These are phyloP conservation scores for Canariomyces notabilis DNA, from an alignment of 2,329 filamentous ascomycete species.

Conservation along the genomic window DNA sequence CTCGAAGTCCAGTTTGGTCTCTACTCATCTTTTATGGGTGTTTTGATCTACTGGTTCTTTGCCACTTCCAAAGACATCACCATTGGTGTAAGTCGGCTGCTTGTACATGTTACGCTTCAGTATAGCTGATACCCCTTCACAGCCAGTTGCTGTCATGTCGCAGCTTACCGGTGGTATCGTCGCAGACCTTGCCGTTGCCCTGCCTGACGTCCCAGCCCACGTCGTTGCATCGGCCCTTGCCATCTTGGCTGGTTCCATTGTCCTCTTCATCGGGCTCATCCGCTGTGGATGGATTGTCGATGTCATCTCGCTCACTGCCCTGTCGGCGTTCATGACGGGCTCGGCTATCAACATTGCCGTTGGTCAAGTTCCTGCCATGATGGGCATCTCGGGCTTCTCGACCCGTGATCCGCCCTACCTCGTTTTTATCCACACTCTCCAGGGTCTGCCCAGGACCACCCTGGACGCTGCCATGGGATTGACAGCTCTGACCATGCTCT, in stretches of 20 bases:
- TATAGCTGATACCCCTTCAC: constrained; percentile 17
- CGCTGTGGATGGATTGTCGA: constrained; percentile 88
- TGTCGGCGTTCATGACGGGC: constrained; percentile 95
- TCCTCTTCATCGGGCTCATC: constrained; percentile 71
- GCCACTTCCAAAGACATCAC: constrained; percentile 98
- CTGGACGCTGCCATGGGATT: constrained; percentile 86
- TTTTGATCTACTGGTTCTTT: constrained; percentile 94
- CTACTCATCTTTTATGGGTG: constrained; percentile 94
- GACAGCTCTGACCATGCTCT: constrained; percentile 73
- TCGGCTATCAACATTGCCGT: constrained; percentile 83
- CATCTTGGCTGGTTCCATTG: constrained; percentile 70
- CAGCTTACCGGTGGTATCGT: constrained; percentile 84
- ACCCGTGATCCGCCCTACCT: constrained; percentile 74
- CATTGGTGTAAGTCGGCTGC: constrained; percentile 64
- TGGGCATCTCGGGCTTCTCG: constrained; percentile 72
- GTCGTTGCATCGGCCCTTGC: constrained; percentile 74
- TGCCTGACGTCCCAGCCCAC: constrained; percentile 56
- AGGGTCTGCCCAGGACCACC: constrained; percentile 59
- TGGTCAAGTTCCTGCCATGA: constrained; percentile 75
- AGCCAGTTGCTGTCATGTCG: constrained; percentile 94
- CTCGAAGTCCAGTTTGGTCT: constrained; percentile 80
- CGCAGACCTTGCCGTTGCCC: constrained; percentile 49
- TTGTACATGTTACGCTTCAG: constrained; percentile 7
- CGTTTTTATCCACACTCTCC: constrained; percentile 78
- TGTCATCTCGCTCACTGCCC: constrained; percentile 82